Base-by-base conservation (phyloP, 2,329 filamentous ascomycete genomes). In the Apiospora phragmitis region DNA sequence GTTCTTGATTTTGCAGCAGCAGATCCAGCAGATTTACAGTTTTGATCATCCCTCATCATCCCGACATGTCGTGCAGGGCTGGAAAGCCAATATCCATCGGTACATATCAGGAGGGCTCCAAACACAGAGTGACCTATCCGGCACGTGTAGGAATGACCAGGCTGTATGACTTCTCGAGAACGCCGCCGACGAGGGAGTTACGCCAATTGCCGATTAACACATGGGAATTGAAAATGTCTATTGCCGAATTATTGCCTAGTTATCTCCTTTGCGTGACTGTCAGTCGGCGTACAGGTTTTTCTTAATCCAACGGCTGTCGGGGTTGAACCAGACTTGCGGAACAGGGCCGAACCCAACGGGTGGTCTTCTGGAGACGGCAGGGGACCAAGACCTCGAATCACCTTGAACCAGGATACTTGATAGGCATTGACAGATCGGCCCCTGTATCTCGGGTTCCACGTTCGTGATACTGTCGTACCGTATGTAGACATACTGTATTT, bases 251-350 rank as follows among this genome's bases (percentile, higher is more conserved):
- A 62, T n/a, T 38, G 32, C 55, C 55, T 62, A 62, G 55, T n/a
- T 62, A 62, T 62, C 55, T 62, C 55, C 55, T 38, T 62, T 38
- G 55, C 14, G 55, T 9, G 32, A 62, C 32, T 59, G 51, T 59
- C 51, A 55, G 26, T 18, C 26, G 21, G 26, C 47, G 12, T 16
- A 16, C 42, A 18, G 16, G 18, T 6, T 21, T 26, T 29, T 29
- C 11, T 29, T 29, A n/a, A n/a, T n/a, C 49, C 55, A 62, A 62
- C 55, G 32, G 55, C 32, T 62, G 32, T 62, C 55, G 55, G 55
- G 55, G 55, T 62, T 62, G 29, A n/a, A 62, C 55, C 55, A 62
- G 55, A n/a, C 55, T 62, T 62, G 32, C 55, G 55, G 55, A 38
- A 62, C 55, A 24, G 32, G 29, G 38, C 55, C 55, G 55, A 62